phyloP scores from a whole-genome alignment of 2,329 filamentous ascomycete species.

The Colletotrichum eleusines region DNA sequence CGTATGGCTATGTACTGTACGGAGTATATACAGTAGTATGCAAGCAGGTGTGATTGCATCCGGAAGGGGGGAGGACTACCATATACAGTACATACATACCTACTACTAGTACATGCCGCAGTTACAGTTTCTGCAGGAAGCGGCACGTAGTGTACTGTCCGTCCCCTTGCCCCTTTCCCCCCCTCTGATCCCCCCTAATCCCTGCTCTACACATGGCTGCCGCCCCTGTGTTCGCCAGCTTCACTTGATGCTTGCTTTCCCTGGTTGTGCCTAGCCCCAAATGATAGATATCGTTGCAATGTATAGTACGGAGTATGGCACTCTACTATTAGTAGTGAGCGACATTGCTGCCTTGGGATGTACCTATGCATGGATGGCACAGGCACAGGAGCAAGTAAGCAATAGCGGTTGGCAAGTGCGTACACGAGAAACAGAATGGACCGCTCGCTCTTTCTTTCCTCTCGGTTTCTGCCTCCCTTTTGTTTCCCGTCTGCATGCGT shows the following conservation, averaged over 20 bases:
- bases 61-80: too few species aligned
- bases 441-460: not conserved
- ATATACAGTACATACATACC: too few species aligned
- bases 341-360: too few species aligned
- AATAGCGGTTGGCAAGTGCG: not conserved
- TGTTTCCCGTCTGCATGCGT: not conserved
- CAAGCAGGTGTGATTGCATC: too few species aligned
- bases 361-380: too few species aligned
- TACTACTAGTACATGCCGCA: not conserved
- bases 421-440: not conserved
- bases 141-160: too few species aligned
- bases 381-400: not conserved
- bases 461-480: not conserved
- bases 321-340: too few species aligned
- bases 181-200: slow-evolving; percentile 13
- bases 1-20: too few species aligned
- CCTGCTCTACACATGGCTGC: slow-evolving; percentile 35
- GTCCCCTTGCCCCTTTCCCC: not conserved
- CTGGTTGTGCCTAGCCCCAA: not conserved
- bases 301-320: not conserved
- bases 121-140: not conserved
- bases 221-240: not conserved
- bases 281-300: too few species aligned
- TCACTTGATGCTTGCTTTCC: too few species aligned
- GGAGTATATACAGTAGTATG: too few species aligned